These are phyloP conservation scores for Solanum ossicruentum DNA, from an alignment of 257 asterid species.

Conservation along the genomic window DNA sequence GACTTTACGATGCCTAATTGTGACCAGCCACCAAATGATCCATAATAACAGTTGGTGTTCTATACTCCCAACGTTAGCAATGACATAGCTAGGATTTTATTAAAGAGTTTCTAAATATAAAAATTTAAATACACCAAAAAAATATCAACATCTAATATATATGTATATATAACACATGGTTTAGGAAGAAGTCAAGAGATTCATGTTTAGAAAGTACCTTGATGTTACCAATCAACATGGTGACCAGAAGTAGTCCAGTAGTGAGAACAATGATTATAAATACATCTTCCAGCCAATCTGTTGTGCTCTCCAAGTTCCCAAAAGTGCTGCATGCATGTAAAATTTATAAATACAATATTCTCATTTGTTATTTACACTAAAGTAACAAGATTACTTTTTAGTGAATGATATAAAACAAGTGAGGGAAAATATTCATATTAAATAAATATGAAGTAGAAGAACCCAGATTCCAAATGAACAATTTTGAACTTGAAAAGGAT, in stretches of 20 bases:
- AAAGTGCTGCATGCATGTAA: slow-evolving; percentile 44
- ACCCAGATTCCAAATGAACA: too few relatives aligned
- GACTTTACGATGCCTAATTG: not conserved
- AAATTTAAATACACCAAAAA: not conserved
- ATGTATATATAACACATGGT: too few relatives aligned
- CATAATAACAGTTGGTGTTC: not conserved
- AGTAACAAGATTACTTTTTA: too few relatives aligned
- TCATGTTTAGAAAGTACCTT: slow-evolving; percentile 30
- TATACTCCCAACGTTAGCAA: not conserved
- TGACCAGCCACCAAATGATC: not conserved
- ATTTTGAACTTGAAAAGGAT: too few relatives aligned
- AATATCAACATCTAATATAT: not conserved
- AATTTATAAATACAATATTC: not conserved
- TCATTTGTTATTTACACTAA: too few relatives aligned
- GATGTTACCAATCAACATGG: slow-evolving; percentile 98
- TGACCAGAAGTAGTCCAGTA: slow-evolving; percentile 74
- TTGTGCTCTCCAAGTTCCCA: slow-evolving; percentile 93
- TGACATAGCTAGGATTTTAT: not conserved
- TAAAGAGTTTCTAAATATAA: not conserved
- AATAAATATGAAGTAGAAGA: too few relatives aligned
- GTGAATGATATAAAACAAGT: too few relatives aligned
- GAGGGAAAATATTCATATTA: too few relatives aligned
- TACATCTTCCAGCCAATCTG: slow-evolving; percentile 88
- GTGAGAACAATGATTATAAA: slow-evolving; percentile 88
- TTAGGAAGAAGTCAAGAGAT: not conserved